Base-by-base conservation (phyloP, 805 yeast genomes). In the Kodamaea kaohsiungensis region DNA sequence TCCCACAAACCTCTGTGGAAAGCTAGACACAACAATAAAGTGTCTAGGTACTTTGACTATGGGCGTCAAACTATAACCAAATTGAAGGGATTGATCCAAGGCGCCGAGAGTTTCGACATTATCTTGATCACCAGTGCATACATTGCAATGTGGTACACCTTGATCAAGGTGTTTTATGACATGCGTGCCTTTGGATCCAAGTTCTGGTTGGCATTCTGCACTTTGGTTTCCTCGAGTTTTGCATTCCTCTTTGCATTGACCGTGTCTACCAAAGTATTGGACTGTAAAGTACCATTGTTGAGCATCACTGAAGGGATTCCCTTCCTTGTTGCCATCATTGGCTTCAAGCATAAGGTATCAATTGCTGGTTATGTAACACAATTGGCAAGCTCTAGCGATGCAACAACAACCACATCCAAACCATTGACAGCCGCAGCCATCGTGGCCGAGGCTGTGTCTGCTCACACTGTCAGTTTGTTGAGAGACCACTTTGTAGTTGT, bases 271-370 rank as follows among this genome's bases (percentile, higher is more conserved):
- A 78, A 80, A 53, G 64, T 82, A 30, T 72, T 88, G 48, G 81
- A 83, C 37, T 73, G 83, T 46, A 81, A 80, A 49, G 86, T 93
- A 33, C 85, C 96, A 7, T 76, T 90, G 53, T 75, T 89, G 53
- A 84, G 89, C 53, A 77, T 93, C 59, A 83, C 91, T 54, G 98
- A 93, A 73, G 98, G 98, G 35, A 73, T 93, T 46, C 99, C 99
- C 18, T 93, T 93, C 70, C 80, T 93, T 65, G 96, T 93, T 18
- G 91, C 96, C 17, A 86, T 91, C 3, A 84, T 93, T 65, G 99
- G 98, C 1, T 93, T 93, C 72, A 91, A 90, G 67, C 88, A 89
- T 68, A 91, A 92, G 64, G 82, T 90, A 16, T 77, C 83, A 10
- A 79, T 91, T 58, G 87, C 97, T 0, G 73, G 80, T 17, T 80